Conservation (phyloP, 257 asterid genomes). For the Forsythia viridissima region DNA sequence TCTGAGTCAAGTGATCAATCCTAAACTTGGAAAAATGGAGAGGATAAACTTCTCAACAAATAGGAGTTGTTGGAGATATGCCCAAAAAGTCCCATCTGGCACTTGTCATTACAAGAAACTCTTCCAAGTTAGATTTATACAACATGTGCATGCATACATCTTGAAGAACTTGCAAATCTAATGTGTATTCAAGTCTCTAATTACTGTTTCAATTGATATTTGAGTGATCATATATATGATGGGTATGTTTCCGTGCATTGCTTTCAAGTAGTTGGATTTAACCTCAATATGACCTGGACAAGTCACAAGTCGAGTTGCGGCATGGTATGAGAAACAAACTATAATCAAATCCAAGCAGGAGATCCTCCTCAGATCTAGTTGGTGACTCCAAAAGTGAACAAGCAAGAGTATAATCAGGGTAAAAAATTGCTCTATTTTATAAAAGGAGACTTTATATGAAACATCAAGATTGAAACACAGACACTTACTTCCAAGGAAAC, state of each 20-base stretch:
- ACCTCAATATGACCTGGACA: slow-evolving; percentile 14
- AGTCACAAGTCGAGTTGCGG: slow-evolving; percentile 10
- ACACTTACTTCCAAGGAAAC: slow-evolving; percentile 64
- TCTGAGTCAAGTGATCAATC: slow-evolving; percentile 3
- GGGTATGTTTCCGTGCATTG: not conserved
- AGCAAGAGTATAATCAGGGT: not conserved
- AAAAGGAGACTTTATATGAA: slow-evolving; percentile 10
- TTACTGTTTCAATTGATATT: not conserved
- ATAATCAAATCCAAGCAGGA: slow-evolving; percentile 12
- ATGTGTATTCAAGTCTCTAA: slow-evolving; percentile 3
- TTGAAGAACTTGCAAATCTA: not conserved
- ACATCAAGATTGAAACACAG: slow-evolving; percentile 5
- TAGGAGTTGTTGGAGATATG: slow-evolving; percentile 11
- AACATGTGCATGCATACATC: not conserved
- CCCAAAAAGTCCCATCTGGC: slow-evolving; percentile 13
- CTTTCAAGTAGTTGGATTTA: not conserved
- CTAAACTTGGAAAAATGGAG: slow-evolving; percentile 11
- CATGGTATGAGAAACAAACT: slow-evolving; percentile 13
- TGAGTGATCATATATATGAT: not conserved
- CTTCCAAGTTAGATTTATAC: not conserved
- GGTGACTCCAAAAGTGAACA: slow-evolving; percentile 16
- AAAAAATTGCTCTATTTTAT: slow-evolving; percentile 7
- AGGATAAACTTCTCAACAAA: slow-evolving; percentile 11
- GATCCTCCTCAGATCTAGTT: slow-evolving; percentile 4
- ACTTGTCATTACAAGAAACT: not conserved